Evolutionary conservation across 495 filamentous ascomycete species (phyloP).

Genomic region (Hypoxylon crocopeplum): DNA sequence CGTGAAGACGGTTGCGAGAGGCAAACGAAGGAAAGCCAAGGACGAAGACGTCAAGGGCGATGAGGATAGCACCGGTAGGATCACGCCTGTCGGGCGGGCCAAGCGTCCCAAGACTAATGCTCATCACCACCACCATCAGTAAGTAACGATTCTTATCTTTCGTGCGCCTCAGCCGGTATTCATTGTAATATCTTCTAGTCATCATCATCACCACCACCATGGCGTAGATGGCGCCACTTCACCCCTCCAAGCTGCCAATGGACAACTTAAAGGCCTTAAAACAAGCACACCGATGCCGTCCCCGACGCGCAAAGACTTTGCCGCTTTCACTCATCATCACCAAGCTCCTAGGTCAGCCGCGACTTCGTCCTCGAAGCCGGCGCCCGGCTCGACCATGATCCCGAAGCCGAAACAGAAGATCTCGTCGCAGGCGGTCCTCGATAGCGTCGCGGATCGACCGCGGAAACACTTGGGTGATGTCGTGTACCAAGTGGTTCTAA

Average conservation of each 20-base stretch:
- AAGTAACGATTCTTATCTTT: slow-evolving; percentile 42
- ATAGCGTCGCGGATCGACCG: slow-evolving; percentile 70
- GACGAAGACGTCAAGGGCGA: slow-evolving; percentile 64
- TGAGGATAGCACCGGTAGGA: slow-evolving; percentile 63
- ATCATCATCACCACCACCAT: slow-evolving; percentile 79
- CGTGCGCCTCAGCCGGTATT: slow-evolving; percentile 27
- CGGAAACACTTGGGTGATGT: slow-evolving; percentile 79
- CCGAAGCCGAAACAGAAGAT: slow-evolving; percentile 69
- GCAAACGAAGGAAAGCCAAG: slow-evolving; percentile 66
- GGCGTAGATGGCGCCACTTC: slow-evolving; percentile 65
- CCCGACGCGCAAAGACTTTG: slow-evolving; percentile 60
- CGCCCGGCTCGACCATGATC: slow-evolving; percentile 48
- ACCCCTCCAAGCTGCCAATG: slow-evolving; percentile 48
- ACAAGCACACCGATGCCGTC: slow-evolving; percentile 61
- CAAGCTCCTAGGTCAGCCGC: slow-evolving; percentile 48
- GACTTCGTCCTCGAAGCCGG: slow-evolving; percentile 41
- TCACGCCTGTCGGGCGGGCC: slow-evolving; percentile 62
- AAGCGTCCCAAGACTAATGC: slow-evolving; percentile 66
- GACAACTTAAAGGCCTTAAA: slow-evolving; percentile 52
- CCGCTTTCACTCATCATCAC: slow-evolving; percentile 47
- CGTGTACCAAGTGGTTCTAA: slow-evolving; percentile 58
- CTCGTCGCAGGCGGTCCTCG: slow-evolving; percentile 69
- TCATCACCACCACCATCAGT: slow-evolving; percentile 68
- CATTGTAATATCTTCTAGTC: slow-evolving; percentile 52
- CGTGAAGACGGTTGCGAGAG: slow-evolving; percentile 49